Conservation (phyloP, 2,329 filamentous ascomycete species). For the Fusarium concolor region DNA sequence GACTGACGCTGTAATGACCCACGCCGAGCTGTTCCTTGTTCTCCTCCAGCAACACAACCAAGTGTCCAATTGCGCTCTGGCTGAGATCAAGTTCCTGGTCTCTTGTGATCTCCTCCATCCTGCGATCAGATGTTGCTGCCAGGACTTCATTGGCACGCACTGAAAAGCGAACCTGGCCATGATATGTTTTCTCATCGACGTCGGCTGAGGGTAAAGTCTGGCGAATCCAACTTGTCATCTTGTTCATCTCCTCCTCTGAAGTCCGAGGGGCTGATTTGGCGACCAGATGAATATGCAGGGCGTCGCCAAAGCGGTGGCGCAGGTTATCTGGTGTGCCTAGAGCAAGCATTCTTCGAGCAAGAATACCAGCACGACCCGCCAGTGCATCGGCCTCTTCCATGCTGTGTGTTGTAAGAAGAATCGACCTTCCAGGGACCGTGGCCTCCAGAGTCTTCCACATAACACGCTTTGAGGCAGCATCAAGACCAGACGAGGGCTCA, state of each 20-base stretch:
- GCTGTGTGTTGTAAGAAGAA: conserved; percentile 90
- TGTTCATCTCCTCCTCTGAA: conserved; percentile 72
- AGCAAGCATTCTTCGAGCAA: conserved; percentile 87
- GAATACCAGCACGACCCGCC: conserved; percentile 84
- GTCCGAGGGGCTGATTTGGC: conserved; percentile 80
- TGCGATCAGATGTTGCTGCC: conserved; percentile 38
- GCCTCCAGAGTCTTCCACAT: conserved; percentile 90
- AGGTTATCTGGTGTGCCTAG: conserved; percentile 80
- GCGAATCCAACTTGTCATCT: conserved; percentile 74
- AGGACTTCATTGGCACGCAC: conserved; percentile 66
- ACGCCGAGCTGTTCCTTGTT: conserved; percentile 76
- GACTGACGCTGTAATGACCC: conserved; percentile 87
- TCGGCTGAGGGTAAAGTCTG: conserved; percentile 70
- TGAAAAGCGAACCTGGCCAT: conserved; percentile 89
- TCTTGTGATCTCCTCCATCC: conserved; percentile 40
- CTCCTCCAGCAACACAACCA: conserved; percentile 80
- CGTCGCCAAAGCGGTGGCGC: conserved; percentile 79
- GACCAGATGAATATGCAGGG: conserved; percentile 85
- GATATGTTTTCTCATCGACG: conserved; percentile 80
- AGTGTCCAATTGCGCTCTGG: conserved; percentile 69
- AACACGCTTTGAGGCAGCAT: conserved; percentile 88
- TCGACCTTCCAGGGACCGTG: conserved; percentile 79
- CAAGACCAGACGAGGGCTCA: conserved; percentile 88
- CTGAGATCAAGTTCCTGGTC: conserved; percentile 44
- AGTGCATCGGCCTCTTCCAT: conserved; percentile 97